These are phyloP conservation scores for Diplocarpon mali DNA, from an alignment of 2,329 filamentous ascomycete genomes.

Conservation along the genomic window DNA sequence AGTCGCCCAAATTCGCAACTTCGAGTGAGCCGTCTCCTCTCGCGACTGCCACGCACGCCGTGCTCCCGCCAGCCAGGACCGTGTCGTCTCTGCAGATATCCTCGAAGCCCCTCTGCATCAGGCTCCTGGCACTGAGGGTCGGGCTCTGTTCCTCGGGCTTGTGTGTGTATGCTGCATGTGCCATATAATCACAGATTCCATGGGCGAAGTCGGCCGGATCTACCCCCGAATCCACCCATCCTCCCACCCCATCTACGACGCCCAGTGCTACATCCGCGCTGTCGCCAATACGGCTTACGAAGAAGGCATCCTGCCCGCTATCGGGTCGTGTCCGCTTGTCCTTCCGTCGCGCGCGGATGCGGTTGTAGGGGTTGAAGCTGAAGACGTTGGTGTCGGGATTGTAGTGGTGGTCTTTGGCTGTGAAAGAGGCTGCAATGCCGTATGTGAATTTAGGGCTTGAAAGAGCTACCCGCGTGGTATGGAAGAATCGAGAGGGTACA, in stretches of 20 bases:
- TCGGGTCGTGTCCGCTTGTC: constrained; percentile 54
- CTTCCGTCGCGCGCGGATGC: constrained; percentile 41
- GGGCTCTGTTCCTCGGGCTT: constrained; percentile 21
- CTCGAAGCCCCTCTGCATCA: constrained; percentile 81
- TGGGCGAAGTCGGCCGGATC: constrained; percentile 95
- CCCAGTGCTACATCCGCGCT: constrained; percentile 68
- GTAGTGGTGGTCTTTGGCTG: constrained; percentile 59
- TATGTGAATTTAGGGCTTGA: constrained; percentile 41
- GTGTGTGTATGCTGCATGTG: constrained; percentile 46
- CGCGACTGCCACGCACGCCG: constrained; percentile 77
- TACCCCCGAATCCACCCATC: constrained; percentile 85
- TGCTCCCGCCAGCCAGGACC: constrained; percentile 78
- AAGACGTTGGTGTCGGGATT: constrained; percentile 59
- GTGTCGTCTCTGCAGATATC: constrained; percentile 61
- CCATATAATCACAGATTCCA: constrained; percentile 88
- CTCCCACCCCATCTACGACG: constrained; percentile 88
- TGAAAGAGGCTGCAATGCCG: constrained; percentile 63
- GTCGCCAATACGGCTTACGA: constrained; percentile 70
- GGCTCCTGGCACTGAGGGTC: constrained; percentile 47
- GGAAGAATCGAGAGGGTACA: constrained; percentile 11
- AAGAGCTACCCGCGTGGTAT: constrained; percentile 11
- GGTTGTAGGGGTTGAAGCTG: constrained; percentile 56
- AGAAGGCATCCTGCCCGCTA: constrained; percentile 94
- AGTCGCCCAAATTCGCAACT: constrained; percentile 91
- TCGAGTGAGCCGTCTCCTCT: constrained; percentile 64